Base-by-base conservation (phyloP, 768 basidiomycete genomes). In the Boletus huronensis region DNA sequence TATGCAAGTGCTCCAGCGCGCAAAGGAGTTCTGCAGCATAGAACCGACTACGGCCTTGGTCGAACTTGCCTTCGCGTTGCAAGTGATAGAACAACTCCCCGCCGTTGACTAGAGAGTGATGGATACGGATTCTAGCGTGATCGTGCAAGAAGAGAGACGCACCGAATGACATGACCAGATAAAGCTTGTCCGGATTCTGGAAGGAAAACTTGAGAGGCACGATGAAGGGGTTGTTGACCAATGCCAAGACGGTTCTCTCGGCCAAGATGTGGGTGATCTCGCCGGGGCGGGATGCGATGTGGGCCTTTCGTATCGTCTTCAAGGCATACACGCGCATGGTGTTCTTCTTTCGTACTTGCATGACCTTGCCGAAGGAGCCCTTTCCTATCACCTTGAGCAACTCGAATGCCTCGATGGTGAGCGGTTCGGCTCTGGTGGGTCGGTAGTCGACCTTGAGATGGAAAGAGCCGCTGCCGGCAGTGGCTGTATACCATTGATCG, bases 311-410 rank as follows among this genome's bases (percentile, higher is more conserved):
- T 64, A 98, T 98, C 3, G 97, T 98, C 77, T 98, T 98, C 64
- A 99, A 79, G 3, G 96, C 96, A 74, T 99, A 99, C 65, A 99
- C 90, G 54, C 97, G 92, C 61, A 92, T 83, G 1, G 97, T 98
- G 73, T 99, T 94, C 75, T 97, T 95, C 77, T 99, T 99, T 50
- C 94, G 88, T 39, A 99, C 96, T 80, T 99, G 96, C 97, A 98
- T 98, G 35, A 96, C 95, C 73, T 99, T 99, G 16, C 97, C 96
- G 64, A 99, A 99, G 56, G 86, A 89, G 11, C 97, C 96, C 73
- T 98, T 98, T 19, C 96, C 95, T 55, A 99, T 96, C 42, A 99
- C 96, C 70, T 95, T 97, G 65, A 99, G 87, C 46, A 99, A 76
- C 57, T 99, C 96, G 67, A 99, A 98, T 4, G 87, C 87, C 64